Evolutionary conservation across 257 asterid genomes (phyloP).

Genomic region (Coffea canephora): DNA sequence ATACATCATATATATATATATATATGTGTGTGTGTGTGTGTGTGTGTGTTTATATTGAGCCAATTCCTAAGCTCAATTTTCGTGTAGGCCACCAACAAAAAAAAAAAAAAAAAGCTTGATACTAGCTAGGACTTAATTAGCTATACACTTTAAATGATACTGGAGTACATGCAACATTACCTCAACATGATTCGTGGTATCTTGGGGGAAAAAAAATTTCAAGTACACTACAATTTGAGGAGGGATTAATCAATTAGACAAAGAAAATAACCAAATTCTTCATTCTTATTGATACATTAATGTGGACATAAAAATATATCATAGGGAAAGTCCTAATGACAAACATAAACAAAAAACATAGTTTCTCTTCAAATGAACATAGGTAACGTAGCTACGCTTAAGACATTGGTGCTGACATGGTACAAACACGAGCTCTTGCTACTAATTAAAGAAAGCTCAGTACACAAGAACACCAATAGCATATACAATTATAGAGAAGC

Average conservation of each 20-base stretch:
- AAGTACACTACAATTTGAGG: too few relatives aligned
- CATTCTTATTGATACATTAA: neutral
- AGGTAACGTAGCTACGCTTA: neutral
- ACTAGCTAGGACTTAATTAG: too few relatives aligned
- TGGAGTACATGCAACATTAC: too few relatives aligned
- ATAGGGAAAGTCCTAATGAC: neutral
- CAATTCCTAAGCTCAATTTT: too few relatives aligned
- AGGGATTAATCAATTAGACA: neutral
- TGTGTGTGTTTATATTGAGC: too few relatives aligned
- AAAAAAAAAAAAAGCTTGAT: too few relatives aligned
- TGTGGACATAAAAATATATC: neutral
- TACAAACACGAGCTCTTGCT: neutral
- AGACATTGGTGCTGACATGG: neutral
- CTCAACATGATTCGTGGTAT: too few relatives aligned
- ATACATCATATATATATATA: too few relatives aligned
- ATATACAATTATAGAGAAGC: slow-evolving; percentile 3
- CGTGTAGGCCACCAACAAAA: too few relatives aligned
- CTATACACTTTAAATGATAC: too few relatives aligned
- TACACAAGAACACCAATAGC: neutral
- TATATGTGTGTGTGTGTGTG: too few relatives aligned
- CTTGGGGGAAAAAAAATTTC: too few relatives aligned
- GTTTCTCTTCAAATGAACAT: neutral
- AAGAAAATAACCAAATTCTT: neutral
- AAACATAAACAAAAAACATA: neutral
- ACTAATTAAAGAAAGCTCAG: neutral